A percentile compares a stretch with the other conserved stretches of the same genome.
These are phyloP conservation scores for Antarctomyces pellizariae DNA, from an alignment of 495 filamentous ascomycete species.

Conservation along the genomic window DNA sequence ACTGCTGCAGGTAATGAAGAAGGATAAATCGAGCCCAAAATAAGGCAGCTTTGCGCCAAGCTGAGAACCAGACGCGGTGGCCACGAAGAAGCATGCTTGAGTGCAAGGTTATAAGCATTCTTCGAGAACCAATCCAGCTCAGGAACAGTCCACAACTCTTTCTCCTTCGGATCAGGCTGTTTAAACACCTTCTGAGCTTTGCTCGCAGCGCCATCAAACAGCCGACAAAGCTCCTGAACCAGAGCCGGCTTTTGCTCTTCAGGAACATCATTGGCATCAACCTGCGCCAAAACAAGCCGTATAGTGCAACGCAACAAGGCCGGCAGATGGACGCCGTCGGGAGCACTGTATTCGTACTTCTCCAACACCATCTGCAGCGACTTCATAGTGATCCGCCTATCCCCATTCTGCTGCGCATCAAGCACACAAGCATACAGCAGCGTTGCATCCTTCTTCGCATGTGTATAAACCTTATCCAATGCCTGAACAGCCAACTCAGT, in stretches of 20 bases:
- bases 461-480: slow-evolving; percentile 26
- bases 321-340: slow-evolving; percentile 35
- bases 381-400: slow-evolving; percentile 29
- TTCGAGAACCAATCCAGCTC: slow-evolving; percentile 68
- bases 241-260: slow-evolving; percentile 8
- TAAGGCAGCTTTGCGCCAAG: slow-evolving; percentile 34
- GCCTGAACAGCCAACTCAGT: slow-evolving; percentile 30
- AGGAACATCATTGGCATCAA: slow-evolving; percentile 15
- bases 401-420: slow-evolving; percentile 43
- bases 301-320: slow-evolving; percentile 42
- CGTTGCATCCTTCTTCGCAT: slow-evolving; percentile 24
- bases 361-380: slow-evolving; percentile 34
- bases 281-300: slow-evolving; percentile 29
- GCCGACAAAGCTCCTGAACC: slow-evolving; percentile 28
- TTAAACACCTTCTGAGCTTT: background rate
- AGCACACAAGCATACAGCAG: slow-evolving; percentile 55
- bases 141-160: slow-evolving; percentile 24
- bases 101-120: slow-evolving; percentile 50
- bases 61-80: slow-evolving; percentile 24
- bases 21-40: slow-evolving; percentile 37
- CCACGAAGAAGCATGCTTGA: slow-evolving; percentile 34
- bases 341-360: slow-evolving; percentile 24
- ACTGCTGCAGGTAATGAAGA: slow-evolving; percentile 19
- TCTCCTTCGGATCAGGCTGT: slow-evolving; percentile 6
- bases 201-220: slow-evolving; percentile 38